A percentile compares a stretch with the other conserved stretches of the same genome.
Conservation (phyloP, 2,329 filamentous ascomycete species). For the Sordariomycetes sp. region DNA sequence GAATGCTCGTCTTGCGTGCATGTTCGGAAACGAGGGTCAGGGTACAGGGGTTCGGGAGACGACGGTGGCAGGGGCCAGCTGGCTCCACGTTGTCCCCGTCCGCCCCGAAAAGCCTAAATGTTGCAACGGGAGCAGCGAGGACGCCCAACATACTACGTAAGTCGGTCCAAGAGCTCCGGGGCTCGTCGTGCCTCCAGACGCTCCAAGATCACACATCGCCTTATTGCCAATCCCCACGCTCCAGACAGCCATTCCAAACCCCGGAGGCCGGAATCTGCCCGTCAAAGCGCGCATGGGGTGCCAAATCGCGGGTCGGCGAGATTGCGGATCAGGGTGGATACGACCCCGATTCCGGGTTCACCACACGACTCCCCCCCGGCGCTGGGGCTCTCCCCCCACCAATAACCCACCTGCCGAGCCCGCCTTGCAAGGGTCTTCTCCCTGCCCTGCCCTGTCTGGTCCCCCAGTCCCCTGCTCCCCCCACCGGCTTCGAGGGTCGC, state of each 20-base stretch:
- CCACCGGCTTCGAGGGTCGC: neutral
- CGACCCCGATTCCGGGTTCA: neutral
- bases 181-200: too few relatives aligned
- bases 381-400: neutral
- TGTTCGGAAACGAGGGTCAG: neutral
- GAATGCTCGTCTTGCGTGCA: neutral
- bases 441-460: neutral
- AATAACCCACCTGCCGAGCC: neutral
- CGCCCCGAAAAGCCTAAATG: too few relatives aligned
- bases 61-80: neutral
- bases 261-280: too few relatives aligned
- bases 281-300: neutral
- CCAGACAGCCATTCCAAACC: too few relatives aligned
- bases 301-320: neutral
- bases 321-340: neutral
- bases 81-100: neutral
- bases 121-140: too few relatives aligned
- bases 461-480: neutral
- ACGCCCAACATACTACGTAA: too few relatives aligned
- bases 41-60: neutral
- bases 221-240: too few relatives aligned
- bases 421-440: neutral
- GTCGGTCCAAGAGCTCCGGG: too few relatives aligned
- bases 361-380: too few relatives aligned
- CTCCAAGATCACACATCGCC: too few relatives aligned